Conservation (phyloP, 768 basidiomycete species). For the Lactarius pseudohatsudake region DNA sequence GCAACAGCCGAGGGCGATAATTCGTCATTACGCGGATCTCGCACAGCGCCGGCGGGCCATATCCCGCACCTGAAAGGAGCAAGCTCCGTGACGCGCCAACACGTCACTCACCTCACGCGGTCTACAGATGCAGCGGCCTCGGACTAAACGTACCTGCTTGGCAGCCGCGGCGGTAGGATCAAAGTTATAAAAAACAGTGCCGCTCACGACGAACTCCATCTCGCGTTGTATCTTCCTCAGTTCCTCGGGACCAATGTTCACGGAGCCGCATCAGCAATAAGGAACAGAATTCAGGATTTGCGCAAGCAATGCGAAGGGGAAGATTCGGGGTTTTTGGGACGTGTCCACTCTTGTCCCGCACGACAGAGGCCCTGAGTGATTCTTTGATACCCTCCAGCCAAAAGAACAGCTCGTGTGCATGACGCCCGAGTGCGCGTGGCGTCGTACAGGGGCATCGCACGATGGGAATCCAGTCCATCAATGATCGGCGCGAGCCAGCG, state of each 20-base stretch:
- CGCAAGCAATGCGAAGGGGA: neutral
- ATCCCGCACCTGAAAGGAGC: neutral
- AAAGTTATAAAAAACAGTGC: neutral
- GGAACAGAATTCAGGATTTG: neutral
- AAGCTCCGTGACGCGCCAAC: neutral
- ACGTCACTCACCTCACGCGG: neutral
- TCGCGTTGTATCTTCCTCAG: constrained; percentile 3
- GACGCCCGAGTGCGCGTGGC: constrained; percentile 10
- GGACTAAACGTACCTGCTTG: too few species aligned
- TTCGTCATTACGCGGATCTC: constrained; percentile 11
- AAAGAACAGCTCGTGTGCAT: constrained; percentile 1
- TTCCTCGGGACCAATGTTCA: neutral
- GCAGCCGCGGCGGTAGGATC: neutral
- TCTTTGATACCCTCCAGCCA: neutral
- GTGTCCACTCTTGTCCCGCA: neutral
- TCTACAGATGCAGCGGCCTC: neutral
- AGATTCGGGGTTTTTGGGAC: neutral
- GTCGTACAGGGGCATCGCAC: constrained; percentile 8
- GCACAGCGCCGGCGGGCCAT: neutral
- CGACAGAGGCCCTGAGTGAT: neutral
- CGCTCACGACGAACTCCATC: neutral
- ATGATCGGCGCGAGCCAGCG: constrained; percentile 22
- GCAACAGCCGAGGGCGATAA: neutral
- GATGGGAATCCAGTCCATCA: constrained; percentile 15
- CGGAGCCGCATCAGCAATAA: neutral